These are phyloP conservation scores for Neurospora sp. DNA, from an alignment of 495 filamentous ascomycete species.

Conservation along the genomic window DNA sequence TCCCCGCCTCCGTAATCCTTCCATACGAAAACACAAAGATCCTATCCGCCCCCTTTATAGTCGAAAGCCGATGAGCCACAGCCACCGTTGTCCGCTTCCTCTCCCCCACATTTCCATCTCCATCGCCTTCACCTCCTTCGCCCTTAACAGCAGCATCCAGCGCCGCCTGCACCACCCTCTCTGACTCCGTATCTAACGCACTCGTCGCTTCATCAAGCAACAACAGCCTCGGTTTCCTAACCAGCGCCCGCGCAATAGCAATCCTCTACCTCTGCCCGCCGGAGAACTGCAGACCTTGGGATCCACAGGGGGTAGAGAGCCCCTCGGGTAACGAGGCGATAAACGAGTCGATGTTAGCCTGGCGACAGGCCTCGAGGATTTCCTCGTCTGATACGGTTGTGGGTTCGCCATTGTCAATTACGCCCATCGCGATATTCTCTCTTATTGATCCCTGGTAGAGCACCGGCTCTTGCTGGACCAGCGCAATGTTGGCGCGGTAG, in stretches of 20 bases:
- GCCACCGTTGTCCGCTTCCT: conserved; percentile 54
- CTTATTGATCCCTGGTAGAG: conserved; percentile 45
- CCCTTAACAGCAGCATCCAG: conserved; percentile 49
- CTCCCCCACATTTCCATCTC: not conserved
- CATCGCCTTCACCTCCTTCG: conserved; percentile 10
- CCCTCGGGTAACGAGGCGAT: conserved; percentile 50
- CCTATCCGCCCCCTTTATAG: conserved; percentile 42
- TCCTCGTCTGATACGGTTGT: conserved; percentile 28
- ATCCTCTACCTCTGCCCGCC: conserved; percentile 72
- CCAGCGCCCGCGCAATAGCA: conserved; percentile 63
- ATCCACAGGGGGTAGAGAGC: conserved; percentile 47
- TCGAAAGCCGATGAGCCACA: conserved; percentile 53
- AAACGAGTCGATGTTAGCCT: conserved; percentile 53
- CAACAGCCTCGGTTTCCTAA: conserved; percentile 58
- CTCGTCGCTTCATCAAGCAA: conserved; percentile 72
- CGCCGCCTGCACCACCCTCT: conserved; percentile 59
- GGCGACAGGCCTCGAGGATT: conserved; percentile 44
- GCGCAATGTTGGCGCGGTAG: conserved; percentile 39
- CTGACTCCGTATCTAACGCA: conserved; percentile 63
- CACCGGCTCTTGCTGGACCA: conserved; percentile 49
- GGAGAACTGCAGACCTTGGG: conserved; percentile 52
- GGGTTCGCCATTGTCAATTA: conserved; percentile 9
- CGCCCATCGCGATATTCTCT: conserved; percentile 47
- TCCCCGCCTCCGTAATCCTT: conserved; percentile 39
- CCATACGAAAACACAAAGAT: conserved; percentile 43